Conservation (phyloP, 352 stramenopile species). For the Thalassiosira hispida region DNA sequence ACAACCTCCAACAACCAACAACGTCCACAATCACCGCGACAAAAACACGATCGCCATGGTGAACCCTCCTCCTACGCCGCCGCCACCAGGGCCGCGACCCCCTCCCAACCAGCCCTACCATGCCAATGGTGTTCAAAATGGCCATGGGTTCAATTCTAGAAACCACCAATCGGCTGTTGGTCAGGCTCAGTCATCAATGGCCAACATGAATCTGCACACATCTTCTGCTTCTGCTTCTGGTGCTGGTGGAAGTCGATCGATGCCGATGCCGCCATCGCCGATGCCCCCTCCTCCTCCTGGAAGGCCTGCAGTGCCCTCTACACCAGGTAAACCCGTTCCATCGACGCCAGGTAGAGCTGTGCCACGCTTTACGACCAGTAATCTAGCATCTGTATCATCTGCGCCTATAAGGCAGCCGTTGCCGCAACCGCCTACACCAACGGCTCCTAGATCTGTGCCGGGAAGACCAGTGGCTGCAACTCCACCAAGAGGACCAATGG, state of each 20-base stretch:
- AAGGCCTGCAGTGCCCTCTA: neutral
- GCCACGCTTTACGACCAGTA: neutral
- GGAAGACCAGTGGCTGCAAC: neutral
- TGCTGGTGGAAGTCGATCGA: neutral
- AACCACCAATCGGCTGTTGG: neutral
- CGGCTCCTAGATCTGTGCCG: neutral
- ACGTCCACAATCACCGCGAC: neutral
- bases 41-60: neutral
- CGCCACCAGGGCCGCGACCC: neutral
- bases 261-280: slow-evolving; percentile 1
- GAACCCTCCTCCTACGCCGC: neutral
- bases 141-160: neutral
- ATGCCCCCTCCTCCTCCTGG: slow-evolving; percentile 10
- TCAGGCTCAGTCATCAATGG: slow-evolving; percentile 2
- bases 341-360: neutral
- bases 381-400: neutral
- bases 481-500: neutral
- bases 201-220: slow-evolving; percentile 17
- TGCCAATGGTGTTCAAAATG: slow-evolving; percentile 4
- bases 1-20: too few species aligned
- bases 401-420: neutral
- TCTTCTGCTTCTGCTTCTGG: neutral
- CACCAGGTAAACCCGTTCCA: neutral
- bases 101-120: neutral
- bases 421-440: neutral